Conservation (phyloP, 139 green algal species). For the Astrephomene gubernaculifera region DNA sequence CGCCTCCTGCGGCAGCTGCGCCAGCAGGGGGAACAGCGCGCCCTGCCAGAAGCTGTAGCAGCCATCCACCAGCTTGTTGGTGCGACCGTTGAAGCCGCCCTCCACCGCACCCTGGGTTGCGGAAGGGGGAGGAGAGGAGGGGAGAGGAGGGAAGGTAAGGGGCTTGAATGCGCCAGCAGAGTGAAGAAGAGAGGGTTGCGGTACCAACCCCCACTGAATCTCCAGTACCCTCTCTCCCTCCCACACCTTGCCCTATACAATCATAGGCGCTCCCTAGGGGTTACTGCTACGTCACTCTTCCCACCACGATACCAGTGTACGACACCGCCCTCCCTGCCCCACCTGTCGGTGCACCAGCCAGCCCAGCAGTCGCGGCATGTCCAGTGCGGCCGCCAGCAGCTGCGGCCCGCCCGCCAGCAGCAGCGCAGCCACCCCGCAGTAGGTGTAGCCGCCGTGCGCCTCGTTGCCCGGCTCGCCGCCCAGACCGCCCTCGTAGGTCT, state of each 20-base stretch:
- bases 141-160: not conserved
- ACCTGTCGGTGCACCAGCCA: slow-evolving; percentile 78
- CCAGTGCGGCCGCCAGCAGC: slow-evolving; percentile 53
- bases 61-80: slow-evolving; percentile 99
- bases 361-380: slow-evolving; percentile 75
- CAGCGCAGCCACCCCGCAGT: slow-evolving; percentile 90
- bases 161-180: no score
- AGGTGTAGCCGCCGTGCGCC: slow-evolving; percentile 98
- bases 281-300: no score
- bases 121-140: not conserved
- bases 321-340: not conserved
- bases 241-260: no score
- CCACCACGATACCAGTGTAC: no score
- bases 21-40: slow-evolving; percentile 82
- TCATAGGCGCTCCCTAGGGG: no score
- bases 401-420: slow-evolving; percentile 66
- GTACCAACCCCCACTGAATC: no score
- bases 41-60: slow-evolving; percentile 98
- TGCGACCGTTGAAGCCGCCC: slow-evolving; percentile 96
- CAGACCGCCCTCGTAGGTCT: slow-evolving; percentile 94
- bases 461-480: slow-evolving; percentile 97
- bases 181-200: no score
- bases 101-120: slow-evolving; percentile 82
- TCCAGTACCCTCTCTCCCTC: no score
- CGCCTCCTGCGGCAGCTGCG: slow-evolving; percentile 30